Base-by-base conservation (phyloP, 2,329 filamentous ascomycete species). In the Colletotrichum plurivorum region DNA sequence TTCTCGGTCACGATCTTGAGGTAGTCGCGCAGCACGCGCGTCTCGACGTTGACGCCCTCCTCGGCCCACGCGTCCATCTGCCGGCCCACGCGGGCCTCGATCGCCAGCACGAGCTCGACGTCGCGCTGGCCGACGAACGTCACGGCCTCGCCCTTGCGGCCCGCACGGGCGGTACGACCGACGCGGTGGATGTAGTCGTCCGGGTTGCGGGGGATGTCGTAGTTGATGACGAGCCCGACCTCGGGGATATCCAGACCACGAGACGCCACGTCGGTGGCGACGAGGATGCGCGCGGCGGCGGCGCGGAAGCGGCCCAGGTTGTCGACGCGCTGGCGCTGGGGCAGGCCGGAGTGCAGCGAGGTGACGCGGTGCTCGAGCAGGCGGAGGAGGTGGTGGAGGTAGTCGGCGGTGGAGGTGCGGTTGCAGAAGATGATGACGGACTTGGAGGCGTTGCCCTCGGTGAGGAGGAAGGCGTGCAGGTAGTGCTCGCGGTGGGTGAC, bases 171-270 rank as follows among this genome's bases (percentile, higher is more conserved):
- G 13, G 96, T 99, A 81, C 96, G 92, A 79, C 96, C 96, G 58
- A 98, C 95, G 13, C 96, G 90, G 83, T 99, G 96, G 73, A 99
- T 96, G 79, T 99, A 99, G 81, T 98, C 95, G 78, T 98, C 95
- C 3, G 95, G 94, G 77, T 98, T 94, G n/a, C 95, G 90, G 0
- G 96, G 96, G 1, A 99, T 90, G 78, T 99, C 96, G 81, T 95
- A 99, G 81, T 99, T 98, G 77, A 99, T 84, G 2, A 99, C 96
- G 16, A 98, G 82, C 63, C 89, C 92, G 7, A 98, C 95, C 73
- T 94, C 93, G 1, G 95, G 95, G 71, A 99, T 98, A 82, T 99
- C 96, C 4, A 99, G 88, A 86, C 96, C 96, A 79, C 96, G 89
- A 20, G 94, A 93, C 1, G 96, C 96, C 15, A 99, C 95, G 78